Conservation (phyloP, 2,329 filamentous ascomycete species). For the Simplicillium sp. region DNA sequence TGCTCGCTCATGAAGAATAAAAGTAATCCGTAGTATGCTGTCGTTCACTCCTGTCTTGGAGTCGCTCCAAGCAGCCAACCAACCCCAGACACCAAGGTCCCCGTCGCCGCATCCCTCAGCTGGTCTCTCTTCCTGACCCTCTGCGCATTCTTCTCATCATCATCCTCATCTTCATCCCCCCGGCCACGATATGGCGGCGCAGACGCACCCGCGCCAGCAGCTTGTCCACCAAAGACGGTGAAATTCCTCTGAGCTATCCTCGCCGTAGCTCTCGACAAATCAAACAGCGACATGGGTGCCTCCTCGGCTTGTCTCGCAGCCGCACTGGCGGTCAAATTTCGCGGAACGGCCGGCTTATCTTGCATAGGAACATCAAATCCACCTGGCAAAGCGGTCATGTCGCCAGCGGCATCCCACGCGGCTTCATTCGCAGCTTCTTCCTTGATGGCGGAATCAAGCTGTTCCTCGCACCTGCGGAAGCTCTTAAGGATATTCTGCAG, state of each 20-base stretch:
- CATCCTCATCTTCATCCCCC: too few species aligned
- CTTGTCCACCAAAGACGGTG: slow-evolving; percentile 38
- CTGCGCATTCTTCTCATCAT: slow-evolving; percentile 20
- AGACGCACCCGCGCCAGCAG: slow-evolving; percentile 13
- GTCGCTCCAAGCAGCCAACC: slow-evolving; percentile 59
- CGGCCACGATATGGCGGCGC: too few species aligned
- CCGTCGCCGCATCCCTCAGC: slow-evolving; percentile 55
- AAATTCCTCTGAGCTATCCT: slow-evolving; percentile 49
- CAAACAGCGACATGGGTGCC: slow-evolving; percentile 55
- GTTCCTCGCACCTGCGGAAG: slow-evolving; percentile 70
- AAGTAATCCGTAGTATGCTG: not conserved
- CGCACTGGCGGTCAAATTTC: slow-evolving; percentile 23
- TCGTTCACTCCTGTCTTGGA: slow-evolving; percentile 3
- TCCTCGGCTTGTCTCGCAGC: slow-evolving; percentile 35
- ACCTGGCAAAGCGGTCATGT: slow-evolving; percentile 48
- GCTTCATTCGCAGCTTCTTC: slow-evolving; percentile 59
- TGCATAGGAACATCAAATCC: slow-evolving; percentile 31
- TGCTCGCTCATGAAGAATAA: not conserved
- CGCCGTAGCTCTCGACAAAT: slow-evolving; percentile 52
- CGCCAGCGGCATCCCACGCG: slow-evolving; percentile 60
- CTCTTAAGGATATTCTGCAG: slow-evolving; percentile 67
- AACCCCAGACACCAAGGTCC: slow-evolving; percentile 56
- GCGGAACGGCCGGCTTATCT: slow-evolving; percentile 15
- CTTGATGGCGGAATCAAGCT: slow-evolving; percentile 57
- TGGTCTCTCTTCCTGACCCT: slow-evolving; percentile 63